Evolutionary conservation across 495 filamentous ascomycete genomes (phyloP).

Genomic region (Daldinia decipiens): DNA sequence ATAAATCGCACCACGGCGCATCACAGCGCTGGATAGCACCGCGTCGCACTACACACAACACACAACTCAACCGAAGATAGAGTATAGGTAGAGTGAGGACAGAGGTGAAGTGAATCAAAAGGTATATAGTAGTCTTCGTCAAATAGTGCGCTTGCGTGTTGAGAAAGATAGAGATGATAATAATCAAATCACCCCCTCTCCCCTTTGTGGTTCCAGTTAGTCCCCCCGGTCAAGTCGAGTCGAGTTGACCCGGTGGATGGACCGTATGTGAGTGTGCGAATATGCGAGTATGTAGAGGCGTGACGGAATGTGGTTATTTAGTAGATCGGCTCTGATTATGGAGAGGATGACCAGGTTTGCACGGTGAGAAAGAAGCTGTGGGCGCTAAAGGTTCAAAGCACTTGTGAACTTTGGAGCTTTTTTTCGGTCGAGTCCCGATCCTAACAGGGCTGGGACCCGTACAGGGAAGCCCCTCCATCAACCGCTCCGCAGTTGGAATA

Average conservation of each 20-base stretch:
- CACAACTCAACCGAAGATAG: constrained; percentile 10
- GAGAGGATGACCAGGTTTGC: constrained; percentile 30
- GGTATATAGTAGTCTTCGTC: neutral
- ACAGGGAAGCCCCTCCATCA: constrained; percentile 28
- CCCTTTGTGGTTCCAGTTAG: constrained; percentile 28
- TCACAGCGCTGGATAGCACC: constrained; percentile 14
- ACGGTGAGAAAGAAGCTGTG: constrained; percentile 39
- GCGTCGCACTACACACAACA: constrained; percentile 15
- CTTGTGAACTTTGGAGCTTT: constrained; percentile 15
- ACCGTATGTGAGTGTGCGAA: constrained; percentile 1
- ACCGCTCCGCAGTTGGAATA: constrained; percentile 8
- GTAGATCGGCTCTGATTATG: constrained; percentile 24
- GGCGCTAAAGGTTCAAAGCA: constrained; percentile 39
- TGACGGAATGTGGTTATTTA: constrained; percentile 6
- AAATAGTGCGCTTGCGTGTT: constrained; percentile 31
- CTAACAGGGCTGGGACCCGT: constrained; percentile 20
- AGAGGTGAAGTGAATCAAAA: constrained; percentile 5
- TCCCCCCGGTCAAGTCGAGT: constrained; percentile 17
- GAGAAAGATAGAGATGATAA: constrained; percentile 9
- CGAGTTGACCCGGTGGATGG: constrained; percentile 8
- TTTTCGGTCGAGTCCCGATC: constrained; percentile 36
- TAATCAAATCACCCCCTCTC: constrained; percentile 20
- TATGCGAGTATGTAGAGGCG: constrained; percentile 1
- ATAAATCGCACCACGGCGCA: constrained; percentile 24
- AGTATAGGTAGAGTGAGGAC: neutral